Conservation (phyloP, 73 alveolate genomes). For the Tetrahymena elliotti region DNA sequence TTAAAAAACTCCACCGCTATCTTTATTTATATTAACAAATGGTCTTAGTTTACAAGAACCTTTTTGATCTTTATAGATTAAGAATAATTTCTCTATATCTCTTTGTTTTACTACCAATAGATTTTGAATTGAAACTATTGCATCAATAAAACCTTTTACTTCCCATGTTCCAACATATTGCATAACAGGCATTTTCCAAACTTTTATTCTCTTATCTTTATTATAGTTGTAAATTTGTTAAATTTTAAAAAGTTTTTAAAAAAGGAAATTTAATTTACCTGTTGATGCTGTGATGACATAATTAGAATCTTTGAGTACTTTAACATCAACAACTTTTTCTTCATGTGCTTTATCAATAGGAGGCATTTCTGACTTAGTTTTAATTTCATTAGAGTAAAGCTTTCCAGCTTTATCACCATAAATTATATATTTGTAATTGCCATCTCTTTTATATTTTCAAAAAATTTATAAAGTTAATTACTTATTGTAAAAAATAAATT, state of each 20-base stretch:
- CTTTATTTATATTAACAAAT: neutral
- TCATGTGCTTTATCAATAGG: neutral
- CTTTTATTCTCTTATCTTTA: neutral
- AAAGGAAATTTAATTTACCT: neutral
- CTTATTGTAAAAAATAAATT: neutral
- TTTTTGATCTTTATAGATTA: neutral
- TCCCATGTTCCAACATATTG: neutral
- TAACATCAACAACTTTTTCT: neutral
- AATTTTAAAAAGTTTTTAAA: neutral
- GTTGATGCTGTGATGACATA: neutral
- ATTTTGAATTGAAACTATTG: neutral
- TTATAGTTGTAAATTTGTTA: neutral
- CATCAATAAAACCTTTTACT: neutral
- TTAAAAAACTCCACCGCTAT: neutral
- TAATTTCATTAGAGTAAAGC: neutral
- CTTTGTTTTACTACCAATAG: neutral
- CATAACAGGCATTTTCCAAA: neutral
- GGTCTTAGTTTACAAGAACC: neutral
- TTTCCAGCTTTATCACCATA: neutral
- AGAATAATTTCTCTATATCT: neutral
- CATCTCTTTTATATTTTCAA: neutral
- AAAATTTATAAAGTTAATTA: neutral
- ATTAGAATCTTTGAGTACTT: neutral
- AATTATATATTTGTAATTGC: neutral
- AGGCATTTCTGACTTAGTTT: neutral